These are phyloP conservation scores for Metarhizium guizhouense DNA, from an alignment of 2,329 filamentous ascomycete genomes.

Conservation along the genomic window DNA sequence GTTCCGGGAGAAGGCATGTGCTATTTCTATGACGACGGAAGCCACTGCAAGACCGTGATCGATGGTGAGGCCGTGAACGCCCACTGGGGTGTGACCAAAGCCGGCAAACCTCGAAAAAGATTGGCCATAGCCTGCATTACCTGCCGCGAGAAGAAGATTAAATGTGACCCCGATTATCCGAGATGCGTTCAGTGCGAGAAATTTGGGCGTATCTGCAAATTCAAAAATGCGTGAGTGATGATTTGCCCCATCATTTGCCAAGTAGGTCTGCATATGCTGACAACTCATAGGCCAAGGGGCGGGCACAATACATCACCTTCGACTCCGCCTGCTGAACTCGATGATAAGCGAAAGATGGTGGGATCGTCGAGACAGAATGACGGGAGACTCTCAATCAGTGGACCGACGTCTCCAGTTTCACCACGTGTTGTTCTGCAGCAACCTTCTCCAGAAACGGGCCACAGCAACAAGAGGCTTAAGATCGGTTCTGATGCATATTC, in stretches of 20 bases:
- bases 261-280: slow-evolving; percentile 3
- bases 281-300: slow-evolving; percentile 39
- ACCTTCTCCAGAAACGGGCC: slow-evolving; percentile 23
- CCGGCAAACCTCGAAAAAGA: slow-evolving; percentile 84
- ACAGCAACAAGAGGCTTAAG: slow-evolving; percentile 44
- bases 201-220: slow-evolving; percentile 76
- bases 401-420: slow-evolving; percentile 39
- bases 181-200: slow-evolving; percentile 90
- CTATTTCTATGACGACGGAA: slow-evolving; percentile 81
- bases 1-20: slow-evolving; percentile 72
- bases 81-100: slow-evolving; percentile 89
- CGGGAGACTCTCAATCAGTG: slow-evolving; percentile 29
- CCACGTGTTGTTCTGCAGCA: slow-evolving; percentile 29
- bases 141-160: slow-evolving; percentile 95
- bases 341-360: slow-evolving; percentile 28
- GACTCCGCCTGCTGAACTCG: slow-evolving; percentile 41
- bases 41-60: slow-evolving; percentile 72
- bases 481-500: slow-evolving; percentile 38
- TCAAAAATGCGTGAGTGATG: slow-evolving; percentile 74
- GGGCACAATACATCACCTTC: slow-evolving; percentile 49
- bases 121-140: slow-evolving; percentile 88
- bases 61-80: slow-evolving; percentile 84
- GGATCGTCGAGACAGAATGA: slow-evolving; percentile 17
- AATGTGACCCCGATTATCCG: slow-evolving; percentile 81
- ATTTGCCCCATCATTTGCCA: background rate